These are phyloP conservation scores for Paraphaeosphaeria minitans DNA, from an alignment of 2,329 filamentous ascomycete genomes.

Conservation along the genomic window DNA sequence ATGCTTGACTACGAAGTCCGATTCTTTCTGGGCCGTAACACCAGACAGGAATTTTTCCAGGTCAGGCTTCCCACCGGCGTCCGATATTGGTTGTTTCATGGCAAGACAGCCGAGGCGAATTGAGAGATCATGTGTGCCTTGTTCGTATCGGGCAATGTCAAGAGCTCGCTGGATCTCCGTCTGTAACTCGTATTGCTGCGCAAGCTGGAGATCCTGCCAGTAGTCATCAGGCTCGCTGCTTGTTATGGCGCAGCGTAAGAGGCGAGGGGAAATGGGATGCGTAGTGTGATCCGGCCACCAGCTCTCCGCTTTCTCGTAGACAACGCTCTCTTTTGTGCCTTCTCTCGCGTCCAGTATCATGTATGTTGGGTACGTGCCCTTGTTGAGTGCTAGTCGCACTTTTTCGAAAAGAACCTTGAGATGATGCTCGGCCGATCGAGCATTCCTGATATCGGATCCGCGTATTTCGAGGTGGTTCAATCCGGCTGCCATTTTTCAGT, in stretches of 20 bases:
- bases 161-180: slow-evolving; percentile 24
- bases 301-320: slow-evolving; percentile 19
- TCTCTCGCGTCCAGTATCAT: slow-evolving; percentile 36
- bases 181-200: slow-evolving; percentile 24
- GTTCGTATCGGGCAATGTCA: slow-evolving; percentile 28
- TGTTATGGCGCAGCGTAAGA: slow-evolving; percentile 25
- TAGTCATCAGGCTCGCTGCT: slow-evolving; percentile 27
- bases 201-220: slow-evolving; percentile 21
- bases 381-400: slow-evolving; percentile 18
- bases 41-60: not conserved
- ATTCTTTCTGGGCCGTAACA: slow-evolving; percentile 14
- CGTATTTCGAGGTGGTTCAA: slow-evolving; percentile 29
- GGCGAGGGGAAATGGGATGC: slow-evolving; percentile 28
- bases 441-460: slow-evolving; percentile 17
- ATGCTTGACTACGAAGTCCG: slow-evolving; percentile 26
- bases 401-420: slow-evolving; percentile 29
- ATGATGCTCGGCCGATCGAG: slow-evolving; percentile 29
- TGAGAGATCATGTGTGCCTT: slow-evolving; percentile 33
- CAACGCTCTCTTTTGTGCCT: slow-evolving; percentile 23
- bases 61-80: slow-evolving; percentile 11
- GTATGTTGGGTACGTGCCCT: slow-evolving; percentile 14
- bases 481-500: slow-evolving; percentile 3
- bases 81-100: not conserved
- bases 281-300: slow-evolving; percentile 34
- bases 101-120: slow-evolving; percentile 36